Conservation (phyloP, 164 flowering plant species). For the Chimonanthus salicifolius region DNA sequence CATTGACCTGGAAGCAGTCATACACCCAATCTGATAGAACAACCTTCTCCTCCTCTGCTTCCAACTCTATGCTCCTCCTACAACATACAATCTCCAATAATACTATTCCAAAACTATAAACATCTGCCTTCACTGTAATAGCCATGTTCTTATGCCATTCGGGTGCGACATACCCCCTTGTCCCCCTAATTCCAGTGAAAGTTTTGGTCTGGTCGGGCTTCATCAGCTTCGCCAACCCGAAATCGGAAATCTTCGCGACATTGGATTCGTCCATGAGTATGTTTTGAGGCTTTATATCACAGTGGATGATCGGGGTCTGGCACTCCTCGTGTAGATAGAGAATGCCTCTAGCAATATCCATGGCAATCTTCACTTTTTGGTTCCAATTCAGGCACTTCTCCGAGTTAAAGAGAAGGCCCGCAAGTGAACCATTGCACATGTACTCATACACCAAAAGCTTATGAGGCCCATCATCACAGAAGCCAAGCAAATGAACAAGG, state of each 20-base stretch:
- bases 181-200: slow-evolving; percentile 18
- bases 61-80: neutral
- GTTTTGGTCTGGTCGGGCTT: slow-evolving; percentile 15
- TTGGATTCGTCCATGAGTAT: slow-evolving; percentile 17
- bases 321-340: slow-evolving; percentile 21
- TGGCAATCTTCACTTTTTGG: slow-evolving; percentile 13
- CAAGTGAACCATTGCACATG: slow-evolving; percentile 19
- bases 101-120: neutral
- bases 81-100: neutral
- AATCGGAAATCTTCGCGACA: slow-evolving; percentile 15
- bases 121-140: neutral
- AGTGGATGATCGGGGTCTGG: slow-evolving; percentile 19
- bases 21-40: neutral
- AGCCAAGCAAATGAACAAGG: slow-evolving; percentile 7
- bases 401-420: slow-evolving; percentile 9
- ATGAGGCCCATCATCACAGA: slow-evolving; percentile 17
- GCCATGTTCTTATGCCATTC: slow-evolving; percentile 20
- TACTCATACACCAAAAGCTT: slow-evolving; percentile 19
- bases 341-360: slow-evolving; percentile 22
- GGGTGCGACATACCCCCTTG: slow-evolving; percentile 23
- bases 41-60: neutral
- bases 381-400: slow-evolving; percentile 11
- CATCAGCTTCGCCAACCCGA: slow-evolving; percentile 25
- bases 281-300: slow-evolving; percentile 27
- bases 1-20: neutral